phyloP scores from a whole-genome alignment of 1,284 basidiomycete species.

The Apiotrichum domesticum region DNA sequence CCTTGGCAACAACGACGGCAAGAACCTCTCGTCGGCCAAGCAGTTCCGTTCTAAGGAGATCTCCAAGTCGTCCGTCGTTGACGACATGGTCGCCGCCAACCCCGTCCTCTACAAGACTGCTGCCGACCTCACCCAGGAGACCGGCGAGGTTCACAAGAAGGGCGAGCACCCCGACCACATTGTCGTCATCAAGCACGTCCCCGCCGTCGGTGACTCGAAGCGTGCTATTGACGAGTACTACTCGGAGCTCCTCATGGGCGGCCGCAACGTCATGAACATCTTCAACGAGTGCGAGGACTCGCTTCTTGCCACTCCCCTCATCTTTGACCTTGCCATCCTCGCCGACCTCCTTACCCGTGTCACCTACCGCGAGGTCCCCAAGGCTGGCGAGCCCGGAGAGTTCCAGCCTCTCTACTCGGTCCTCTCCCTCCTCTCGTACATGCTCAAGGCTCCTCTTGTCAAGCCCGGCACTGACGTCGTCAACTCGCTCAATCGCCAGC shows the following conservation, averaged over 20 bases:
- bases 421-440: constrained; percentile 83
- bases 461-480: constrained; percentile 93
- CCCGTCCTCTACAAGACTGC: constrained; percentile 72
- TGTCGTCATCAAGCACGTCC: constrained; percentile 83
- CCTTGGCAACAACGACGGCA: constrained; percentile 95
- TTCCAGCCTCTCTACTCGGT: constrained; percentile 81
- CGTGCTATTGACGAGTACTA: constrained; percentile 98
- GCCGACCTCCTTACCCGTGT: constrained; percentile 92
- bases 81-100: constrained; percentile 95
- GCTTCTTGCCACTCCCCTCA: constrained; percentile 88
- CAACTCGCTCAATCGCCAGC: constrained; percentile 91
- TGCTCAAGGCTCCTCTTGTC: constrained; percentile 96
- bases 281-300: constrained; percentile 99
- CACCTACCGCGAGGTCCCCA: constrained; percentile 63
- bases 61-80: constrained; percentile 91
- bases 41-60: constrained; percentile 99
- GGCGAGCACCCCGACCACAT: constrained; percentile 86
- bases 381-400: constrained; percentile 48
- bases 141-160: constrained; percentile 56
- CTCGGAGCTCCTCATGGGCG: constrained; percentile 67
- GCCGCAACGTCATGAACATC: constrained; percentile 57
- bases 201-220: constrained; percentile 86
- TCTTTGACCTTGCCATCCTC: constrained; percentile 88
- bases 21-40: constrained; percentile 81
- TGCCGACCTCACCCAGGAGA: constrained; percentile 43